A percentile compares a stretch with the other conserved stretches of the same genome.
phyloP scores from a whole-genome alignment of 2,329 filamentous ascomycete genomes.

The Rutstroemia sp. region DNA sequence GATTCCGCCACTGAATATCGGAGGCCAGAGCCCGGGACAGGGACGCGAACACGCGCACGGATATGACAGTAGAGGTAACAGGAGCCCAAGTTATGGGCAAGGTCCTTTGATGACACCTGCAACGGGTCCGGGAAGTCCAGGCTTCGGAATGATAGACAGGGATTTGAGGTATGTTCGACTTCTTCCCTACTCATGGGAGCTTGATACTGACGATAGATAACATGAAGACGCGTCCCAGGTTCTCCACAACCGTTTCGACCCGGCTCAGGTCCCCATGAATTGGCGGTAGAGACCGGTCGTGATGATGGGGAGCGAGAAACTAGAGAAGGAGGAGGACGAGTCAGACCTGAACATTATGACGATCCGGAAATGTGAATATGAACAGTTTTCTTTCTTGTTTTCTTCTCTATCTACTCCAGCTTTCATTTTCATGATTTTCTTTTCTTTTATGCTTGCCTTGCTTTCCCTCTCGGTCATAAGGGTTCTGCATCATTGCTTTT shows the following conservation, averaged over 20 bases:
- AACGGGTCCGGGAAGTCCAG: too few species aligned
- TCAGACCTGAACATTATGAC: background rate
- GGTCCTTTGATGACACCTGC: background rate
- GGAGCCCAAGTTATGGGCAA: background rate
- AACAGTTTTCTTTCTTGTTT: background rate
- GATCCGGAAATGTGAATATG: slow-evolving; percentile 6
- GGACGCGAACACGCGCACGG: background rate
- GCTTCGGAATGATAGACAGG: too few species aligned
- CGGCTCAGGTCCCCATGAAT: too few species aligned
- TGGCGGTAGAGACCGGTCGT: too few species aligned
- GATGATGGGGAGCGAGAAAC: too few species aligned
- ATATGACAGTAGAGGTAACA: background rate
- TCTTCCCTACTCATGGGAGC: too few species aligned
- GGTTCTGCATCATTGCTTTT: too few species aligned
- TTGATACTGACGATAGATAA: too few species aligned
- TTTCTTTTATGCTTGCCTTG: background rate
- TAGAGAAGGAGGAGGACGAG: too few species aligned
- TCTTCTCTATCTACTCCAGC: background rate
- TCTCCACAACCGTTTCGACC: too few species aligned
- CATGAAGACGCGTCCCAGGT: too few species aligned
- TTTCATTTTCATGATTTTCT: background rate
- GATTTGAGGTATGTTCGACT: too few species aligned
- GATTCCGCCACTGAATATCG: background rate
- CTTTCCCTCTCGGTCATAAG: background rate
- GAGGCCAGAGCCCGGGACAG: background rate